phyloP scores from a whole-genome alignment of 2,329 filamentous ascomycete genomes.

The Clonostachys solani region DNA sequence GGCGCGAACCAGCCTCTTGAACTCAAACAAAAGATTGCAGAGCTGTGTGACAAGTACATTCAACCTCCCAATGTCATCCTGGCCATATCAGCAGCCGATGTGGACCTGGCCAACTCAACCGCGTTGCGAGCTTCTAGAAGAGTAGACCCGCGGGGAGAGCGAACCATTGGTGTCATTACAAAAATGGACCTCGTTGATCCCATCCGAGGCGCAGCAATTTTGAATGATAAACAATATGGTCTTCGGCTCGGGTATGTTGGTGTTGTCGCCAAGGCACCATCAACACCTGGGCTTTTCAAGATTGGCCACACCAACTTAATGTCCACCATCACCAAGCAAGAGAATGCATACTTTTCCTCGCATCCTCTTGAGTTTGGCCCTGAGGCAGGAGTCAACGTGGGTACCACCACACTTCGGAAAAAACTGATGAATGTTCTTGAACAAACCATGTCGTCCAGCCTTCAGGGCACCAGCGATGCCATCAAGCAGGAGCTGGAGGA shows the following conservation, averaged over 20 bases:
- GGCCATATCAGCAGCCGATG: slow-evolving; percentile 95
- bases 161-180: slow-evolving; percentile 97
- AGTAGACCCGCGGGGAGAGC: slow-evolving; percentile 89
- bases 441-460: slow-evolving; percentile 91
- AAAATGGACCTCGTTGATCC: slow-evolving; percentile 98
- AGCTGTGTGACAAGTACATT: slow-evolving; percentile 98
- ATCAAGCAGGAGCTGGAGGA: slow-evolving; percentile 95
- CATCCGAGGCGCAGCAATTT: slow-evolving; percentile 68
- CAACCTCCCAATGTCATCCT: slow-evolving; percentile 93
- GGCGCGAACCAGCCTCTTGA: slow-evolving; percentile 86
- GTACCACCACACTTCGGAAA: slow-evolving; percentile 82
- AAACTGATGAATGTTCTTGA: slow-evolving; percentile 97
- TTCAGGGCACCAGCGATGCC: slow-evolving; percentile 85
- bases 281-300: slow-evolving; percentile 70
- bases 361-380: slow-evolving; percentile 78
- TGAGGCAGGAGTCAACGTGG: slow-evolving; percentile 69
- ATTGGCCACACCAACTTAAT: slow-evolving; percentile 77
- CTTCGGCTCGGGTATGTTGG: slow-evolving; percentile 94
- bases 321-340: slow-evolving; percentile 79
- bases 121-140: slow-evolving; percentile 84
- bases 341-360: slow-evolving; percentile 79
- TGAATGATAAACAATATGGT: slow-evolving; percentile 89
- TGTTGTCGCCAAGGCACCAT: slow-evolving; percentile 81
- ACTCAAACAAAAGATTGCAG: slow-evolving; percentile 91
- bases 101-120: slow-evolving; percentile 94